Percentiles rank a stretch among this genome's conserved stretches.
Evolutionary conservation across 768 basidiomycete genomes (phyloP).

Genomic region (Boletus patriciae): DNA sequence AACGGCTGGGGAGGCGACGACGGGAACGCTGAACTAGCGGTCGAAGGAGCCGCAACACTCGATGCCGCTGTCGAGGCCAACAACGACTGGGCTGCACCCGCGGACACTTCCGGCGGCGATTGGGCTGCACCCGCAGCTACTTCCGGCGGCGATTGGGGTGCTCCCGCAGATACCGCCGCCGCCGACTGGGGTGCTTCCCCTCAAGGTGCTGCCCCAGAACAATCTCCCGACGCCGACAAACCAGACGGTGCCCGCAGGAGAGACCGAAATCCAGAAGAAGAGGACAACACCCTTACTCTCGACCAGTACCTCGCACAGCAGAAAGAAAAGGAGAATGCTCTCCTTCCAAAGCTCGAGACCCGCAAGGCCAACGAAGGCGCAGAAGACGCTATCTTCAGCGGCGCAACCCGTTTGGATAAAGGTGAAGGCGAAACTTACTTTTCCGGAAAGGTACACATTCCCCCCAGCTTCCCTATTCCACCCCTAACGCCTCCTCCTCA

Average conservation of each 20-base stretch:
- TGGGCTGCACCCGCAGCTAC: slow-evolving; percentile 35
- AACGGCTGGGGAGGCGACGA: slow-evolving; percentile 96
- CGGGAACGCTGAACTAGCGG: slow-evolving; percentile 77
- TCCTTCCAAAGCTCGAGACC: slow-evolving; percentile 76
- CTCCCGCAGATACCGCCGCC: slow-evolving; percentile 17
- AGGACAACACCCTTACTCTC: slow-evolving; percentile 91
- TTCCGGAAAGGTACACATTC: slow-evolving; percentile 75
- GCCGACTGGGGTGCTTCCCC: slow-evolving; percentile 40
- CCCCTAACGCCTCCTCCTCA: slow-evolving; percentile 30
- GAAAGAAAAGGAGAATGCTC: slow-evolving; percentile 54
- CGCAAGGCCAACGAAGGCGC: slow-evolving; percentile 79
- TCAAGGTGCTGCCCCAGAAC: slow-evolving; percentile 28
- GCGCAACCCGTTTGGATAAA: slow-evolving; percentile 63
- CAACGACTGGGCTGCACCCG: too few species aligned
- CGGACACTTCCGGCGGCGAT: slow-evolving; percentile 23
- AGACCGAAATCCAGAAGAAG: slow-evolving; percentile 74
- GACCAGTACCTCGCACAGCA: slow-evolving; percentile 90
- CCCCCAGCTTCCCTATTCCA: neutral
- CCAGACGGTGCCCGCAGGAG: slow-evolving; percentile 41
- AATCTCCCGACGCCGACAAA: slow-evolving; percentile 39
- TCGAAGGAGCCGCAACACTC: slow-evolving; percentile 68
- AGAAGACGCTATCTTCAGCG: slow-evolving; percentile 68
- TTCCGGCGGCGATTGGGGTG: slow-evolving; percentile 38
- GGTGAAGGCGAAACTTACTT: slow-evolving; percentile 75
- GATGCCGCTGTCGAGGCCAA: slow-evolving; percentile 73